Percentiles rank a stretch among this genome's conserved stretches.
Evolutionary conservation across 129 eudicot species (phyloP).

Genomic region (Ambrosia artemisiifolia): DNA sequence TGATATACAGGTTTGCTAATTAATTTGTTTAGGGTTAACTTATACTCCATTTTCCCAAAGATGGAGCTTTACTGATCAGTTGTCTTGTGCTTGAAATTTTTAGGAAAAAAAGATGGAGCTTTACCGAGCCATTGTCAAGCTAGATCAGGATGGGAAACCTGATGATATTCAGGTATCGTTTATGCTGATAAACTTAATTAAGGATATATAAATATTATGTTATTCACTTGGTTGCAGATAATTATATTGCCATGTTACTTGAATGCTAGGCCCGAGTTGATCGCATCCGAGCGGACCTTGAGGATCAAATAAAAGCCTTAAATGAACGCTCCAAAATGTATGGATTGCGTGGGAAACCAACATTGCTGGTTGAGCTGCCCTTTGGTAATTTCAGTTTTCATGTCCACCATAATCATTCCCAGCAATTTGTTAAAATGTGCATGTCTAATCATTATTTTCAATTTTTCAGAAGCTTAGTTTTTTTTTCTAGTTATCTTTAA

Average conservation of each 20-base stretch:
- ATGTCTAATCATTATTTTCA: not conserved
- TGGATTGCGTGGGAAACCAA: conserved; percentile 83
- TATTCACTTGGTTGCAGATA: not conserved
- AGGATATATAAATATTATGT: conserved; percentile 1
- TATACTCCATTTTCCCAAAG: not conserved
- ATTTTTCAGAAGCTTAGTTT: not conserved
- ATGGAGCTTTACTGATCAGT: not conserved
- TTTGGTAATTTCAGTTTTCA: conserved; percentile 51
- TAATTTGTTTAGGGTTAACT: not conserved
- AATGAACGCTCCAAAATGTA: conserved; percentile 87
- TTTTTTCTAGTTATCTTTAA: not conserved
- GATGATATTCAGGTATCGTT: conserved; percentile 65
- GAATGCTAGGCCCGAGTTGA: conserved; percentile 53
- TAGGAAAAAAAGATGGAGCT: conserved; percentile 98
- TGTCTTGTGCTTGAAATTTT: conserved; percentile 5
- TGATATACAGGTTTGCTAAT: conserved; percentile 69
- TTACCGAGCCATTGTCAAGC: conserved; percentile 67
- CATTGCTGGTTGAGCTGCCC: conserved; percentile 83
- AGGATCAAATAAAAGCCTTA: conserved; percentile 66
- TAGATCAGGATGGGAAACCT: conserved; percentile 70
- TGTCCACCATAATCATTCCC: not conserved
- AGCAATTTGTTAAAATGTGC: not conserved
- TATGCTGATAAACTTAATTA: not conserved
- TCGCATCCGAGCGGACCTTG: conserved; percentile 63
- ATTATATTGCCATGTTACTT: not conserved